phyloP scores from a whole-genome alignment of 495 filamentous ascomycete species.

The Tuber borchii region DNA sequence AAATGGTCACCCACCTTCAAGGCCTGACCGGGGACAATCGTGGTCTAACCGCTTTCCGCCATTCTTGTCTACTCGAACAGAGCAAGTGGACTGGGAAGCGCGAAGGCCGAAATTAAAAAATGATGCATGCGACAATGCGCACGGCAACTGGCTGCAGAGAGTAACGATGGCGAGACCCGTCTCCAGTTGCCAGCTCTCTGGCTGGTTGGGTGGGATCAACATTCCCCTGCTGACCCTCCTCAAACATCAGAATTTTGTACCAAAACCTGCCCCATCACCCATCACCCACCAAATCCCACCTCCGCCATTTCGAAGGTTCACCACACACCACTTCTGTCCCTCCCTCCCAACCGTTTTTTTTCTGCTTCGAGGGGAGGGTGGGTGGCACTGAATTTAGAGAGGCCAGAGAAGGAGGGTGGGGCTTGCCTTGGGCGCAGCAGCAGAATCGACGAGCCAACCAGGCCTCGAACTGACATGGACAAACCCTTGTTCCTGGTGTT shows the following conservation, averaged over 20 bases:
- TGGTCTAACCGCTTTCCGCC: slow-evolving; percentile 1
- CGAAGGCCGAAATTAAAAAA: slow-evolving; percentile 40
- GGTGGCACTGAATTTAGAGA: slow-evolving; percentile 9
- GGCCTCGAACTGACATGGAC: slow-evolving; percentile 35
- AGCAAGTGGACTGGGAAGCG: slow-evolving; percentile 24
- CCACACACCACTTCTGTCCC: not conserved
- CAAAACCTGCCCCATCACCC: slow-evolving; percentile 4
- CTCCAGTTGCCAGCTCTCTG: slow-evolving; percentile 34
- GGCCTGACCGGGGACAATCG: slow-evolving; percentile 21
- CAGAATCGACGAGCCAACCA: slow-evolving; percentile 27
- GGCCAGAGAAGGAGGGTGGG: slow-evolving; percentile 23
- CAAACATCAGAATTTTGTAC: not conserved
- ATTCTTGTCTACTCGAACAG: not conserved
- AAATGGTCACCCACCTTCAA: slow-evolving; percentile 22
- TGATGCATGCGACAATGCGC: slow-evolving; percentile 38
- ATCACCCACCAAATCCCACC: not conserved
- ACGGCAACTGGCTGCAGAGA: slow-evolving; percentile 35
- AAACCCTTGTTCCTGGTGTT: slow-evolving; percentile 18
- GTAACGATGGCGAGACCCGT: slow-evolving; percentile 35
- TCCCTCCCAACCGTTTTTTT: slow-evolving; percentile 2
- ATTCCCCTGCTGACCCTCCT: slow-evolving; percentile 36
- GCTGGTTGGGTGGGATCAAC: slow-evolving; percentile 35
- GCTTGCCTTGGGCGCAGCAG: slow-evolving; percentile 35
- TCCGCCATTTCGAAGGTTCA: too few relatives aligned
- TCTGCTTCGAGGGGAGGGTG: slow-evolving; percentile 6